Percentiles rank a stretch among this genome's conserved stretches.
Evolutionary conservation across 495 filamentous ascomycete species (phyloP).

Genomic region (Gamarada debralockiae): DNA sequence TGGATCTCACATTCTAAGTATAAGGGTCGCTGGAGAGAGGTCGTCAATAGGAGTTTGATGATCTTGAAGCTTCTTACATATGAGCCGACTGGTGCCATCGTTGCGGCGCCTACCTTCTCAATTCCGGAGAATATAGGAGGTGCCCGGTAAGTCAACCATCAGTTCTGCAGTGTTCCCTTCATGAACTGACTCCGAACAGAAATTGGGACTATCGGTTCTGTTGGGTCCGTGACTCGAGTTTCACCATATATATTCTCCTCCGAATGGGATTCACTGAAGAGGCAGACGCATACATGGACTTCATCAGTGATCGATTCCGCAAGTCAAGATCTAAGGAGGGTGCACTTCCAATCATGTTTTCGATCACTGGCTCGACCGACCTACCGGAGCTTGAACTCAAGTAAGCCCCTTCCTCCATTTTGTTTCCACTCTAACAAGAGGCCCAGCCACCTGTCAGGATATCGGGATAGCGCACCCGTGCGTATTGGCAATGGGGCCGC

Average conservation of each 20-base stretch:
- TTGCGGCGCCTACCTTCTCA: constrained; percentile 59
- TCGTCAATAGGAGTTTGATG: constrained; percentile 62
- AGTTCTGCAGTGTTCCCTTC: neutral
- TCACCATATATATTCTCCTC: constrained; percentile 71
- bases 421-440: neutral
- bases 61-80: constrained; percentile 71
- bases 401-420: constrained; percentile 13
- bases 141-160: constrained; percentile 31
- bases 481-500: constrained; percentile 73
- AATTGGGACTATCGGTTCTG: constrained; percentile 78
- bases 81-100: constrained; percentile 53
- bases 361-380: constrained; percentile 66
- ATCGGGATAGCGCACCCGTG: constrained; percentile 62
- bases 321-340: constrained; percentile 40
- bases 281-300: constrained; percentile 69
- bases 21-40: constrained; percentile 66
- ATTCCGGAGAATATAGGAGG: constrained; percentile 71
- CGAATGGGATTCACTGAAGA: constrained; percentile 71
- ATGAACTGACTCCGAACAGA: constrained; percentile 31
- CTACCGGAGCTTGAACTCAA: constrained; percentile 62
- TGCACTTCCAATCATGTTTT: constrained; percentile 74
- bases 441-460: constrained; percentile 57
- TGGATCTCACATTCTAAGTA: constrained; percentile 68
- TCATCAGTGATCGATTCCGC: constrained; percentile 64
- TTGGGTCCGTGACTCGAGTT: constrained; percentile 71